phyloP scores from a whole-genome alignment of 2,329 filamentous ascomycete genomes.

The Phaeosphaeria sp. region DNA sequence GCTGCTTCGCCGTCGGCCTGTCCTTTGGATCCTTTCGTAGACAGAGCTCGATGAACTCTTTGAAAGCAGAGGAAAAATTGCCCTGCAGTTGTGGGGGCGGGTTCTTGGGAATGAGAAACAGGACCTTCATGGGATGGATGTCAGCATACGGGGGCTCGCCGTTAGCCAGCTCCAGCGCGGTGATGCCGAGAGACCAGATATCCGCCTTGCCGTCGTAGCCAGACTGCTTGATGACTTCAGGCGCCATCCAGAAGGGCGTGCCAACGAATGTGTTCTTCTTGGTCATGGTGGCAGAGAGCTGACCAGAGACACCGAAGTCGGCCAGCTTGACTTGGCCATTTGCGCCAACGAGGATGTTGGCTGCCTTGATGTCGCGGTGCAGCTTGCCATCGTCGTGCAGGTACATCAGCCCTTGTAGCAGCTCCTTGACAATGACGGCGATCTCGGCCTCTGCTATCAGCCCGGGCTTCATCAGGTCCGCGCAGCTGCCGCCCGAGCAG shows the following conservation, averaged over 20 bases:
- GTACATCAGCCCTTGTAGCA: constrained; percentile 90
- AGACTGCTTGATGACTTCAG: constrained; percentile 97
- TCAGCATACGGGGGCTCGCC: constrained; percentile 95
- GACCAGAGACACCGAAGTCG: constrained; percentile 96
- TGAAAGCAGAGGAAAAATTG: constrained; percentile 57
- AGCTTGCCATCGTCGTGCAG: constrained; percentile 95
- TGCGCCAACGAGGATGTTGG: constrained; percentile 86
- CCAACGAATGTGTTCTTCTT: constrained; percentile 99
- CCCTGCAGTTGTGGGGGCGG: constrained; percentile 74
- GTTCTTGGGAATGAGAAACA: constrained; percentile 96
- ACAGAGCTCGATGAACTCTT: constrained; percentile 67
- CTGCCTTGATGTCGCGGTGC: constrained; percentile 96
- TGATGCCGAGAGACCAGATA: constrained; percentile 96
- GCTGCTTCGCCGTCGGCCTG: constrained; percentile 82
- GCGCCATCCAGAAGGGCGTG: constrained; percentile 99
- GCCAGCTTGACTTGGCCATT: constrained; percentile 97
- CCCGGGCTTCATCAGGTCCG: constrained; percentile 93
- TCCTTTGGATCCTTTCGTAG: constrained; percentile 89
- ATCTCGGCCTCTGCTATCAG: constrained; percentile 94
- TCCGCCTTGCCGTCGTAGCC: constrained; percentile 98
- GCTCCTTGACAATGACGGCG: constrained; percentile 89
- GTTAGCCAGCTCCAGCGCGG: constrained; percentile 87
- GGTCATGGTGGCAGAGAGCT: constrained; percentile 96
- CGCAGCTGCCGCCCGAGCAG: constrained; percentile 94
- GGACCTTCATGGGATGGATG: constrained; percentile 97